Evolutionary conservation across 345 rosid species (phyloP), one percentile per base, ranked within the genome.

Genomic region (Gossypium rotundifolium): DNA sequence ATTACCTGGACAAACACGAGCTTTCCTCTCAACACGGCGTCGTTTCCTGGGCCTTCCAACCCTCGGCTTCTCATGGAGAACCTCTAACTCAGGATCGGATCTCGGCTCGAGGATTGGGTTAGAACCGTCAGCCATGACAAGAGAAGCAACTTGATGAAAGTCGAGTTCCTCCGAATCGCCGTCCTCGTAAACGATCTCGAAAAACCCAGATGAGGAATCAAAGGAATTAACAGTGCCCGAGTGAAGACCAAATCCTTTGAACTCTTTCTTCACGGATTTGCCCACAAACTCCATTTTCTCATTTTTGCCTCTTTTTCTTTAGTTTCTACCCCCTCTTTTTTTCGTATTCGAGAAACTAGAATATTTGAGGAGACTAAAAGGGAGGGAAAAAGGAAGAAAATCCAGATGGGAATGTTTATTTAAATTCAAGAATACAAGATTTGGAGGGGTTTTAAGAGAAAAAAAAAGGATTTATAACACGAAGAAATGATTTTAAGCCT

Each of bases 151-250:
- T 71, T 86, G 87, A 9, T 72, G 65, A 71, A 85, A 75, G 25
- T 74, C 83, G 54, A 89, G 82, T 81, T 87, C 85, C 89, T 93
- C 96, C 53, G 85, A 78, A 81, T 80, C 73, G 2, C 94, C 97
- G 75, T 82, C 91, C 74, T 82, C 88, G 78, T 87, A 90, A 46
- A 80, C 80, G 88, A 90, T 84, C 86, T 79, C 79, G 78, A 84
- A 87, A 45, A 83, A 81, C n/a, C 88, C 88, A 45, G 90, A 77
- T 2, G 83, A 80, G 23, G 78, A 72, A 85, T 90, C 87, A 82
- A 79, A 86, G 27, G 97, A 90, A 77, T 83, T 81, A 17, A 89
- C 88, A 27, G 81, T 78, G 5, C 93, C 96, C 0, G 87, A 76
- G 74, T 65, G 79, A 45, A 79, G 49, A 61, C 88, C 87, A 33